Conservation (phyloP, 805 yeast species). For the Ogataea corticis region DNA sequence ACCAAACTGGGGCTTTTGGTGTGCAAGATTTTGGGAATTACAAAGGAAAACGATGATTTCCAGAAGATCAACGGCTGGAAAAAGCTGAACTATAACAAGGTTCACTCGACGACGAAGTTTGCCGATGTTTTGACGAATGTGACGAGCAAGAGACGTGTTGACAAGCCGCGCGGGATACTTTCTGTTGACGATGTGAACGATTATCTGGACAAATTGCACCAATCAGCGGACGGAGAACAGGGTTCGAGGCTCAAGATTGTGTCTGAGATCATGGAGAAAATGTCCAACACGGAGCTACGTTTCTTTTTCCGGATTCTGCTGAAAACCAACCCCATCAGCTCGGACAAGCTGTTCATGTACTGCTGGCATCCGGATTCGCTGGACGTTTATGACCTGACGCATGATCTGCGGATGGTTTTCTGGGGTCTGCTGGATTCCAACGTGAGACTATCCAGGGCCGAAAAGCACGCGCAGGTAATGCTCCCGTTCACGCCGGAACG, state of each 20-base stretch:
- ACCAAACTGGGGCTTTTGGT: constrained; percentile 52
- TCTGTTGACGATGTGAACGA: constrained; percentile 52
- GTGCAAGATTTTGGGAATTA: constrained; percentile 53
- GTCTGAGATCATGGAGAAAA: constrained; percentile 47
- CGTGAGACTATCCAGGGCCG: constrained; percentile 41
- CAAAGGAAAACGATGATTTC: constrained; percentile 63
- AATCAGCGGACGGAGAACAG: constrained; percentile 13
- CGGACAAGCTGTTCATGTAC: constrained; percentile 57
- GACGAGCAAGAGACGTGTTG: constrained; percentile 49
- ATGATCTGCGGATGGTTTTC: constrained; percentile 61
- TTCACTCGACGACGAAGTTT: constrained; percentile 42
- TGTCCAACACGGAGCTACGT: constrained; percentile 38
- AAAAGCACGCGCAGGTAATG: constrained; percentile 44
- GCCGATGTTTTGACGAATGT: constrained; percentile 51
- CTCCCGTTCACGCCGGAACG: constrained; percentile 76
- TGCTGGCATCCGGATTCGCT: constrained; percentile 82
- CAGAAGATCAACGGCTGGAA: constrained; percentile 50
- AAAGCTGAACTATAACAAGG: constrained; percentile 36
- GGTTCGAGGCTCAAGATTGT: constrained; percentile 7
- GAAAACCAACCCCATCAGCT: constrained; percentile 57
- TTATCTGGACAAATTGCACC: constrained; percentile 45
- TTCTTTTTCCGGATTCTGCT: constrained; percentile 71
- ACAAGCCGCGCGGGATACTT: constrained; percentile 34
- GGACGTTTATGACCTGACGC: constrained; percentile 62
- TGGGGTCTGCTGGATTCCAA: constrained; percentile 53